Percentiles rank a stretch among this genome's conserved stretches.
Conservation (phyloP, 306 rosid genomes). For the barrel medic (Medicago truncatula) region DNA sequence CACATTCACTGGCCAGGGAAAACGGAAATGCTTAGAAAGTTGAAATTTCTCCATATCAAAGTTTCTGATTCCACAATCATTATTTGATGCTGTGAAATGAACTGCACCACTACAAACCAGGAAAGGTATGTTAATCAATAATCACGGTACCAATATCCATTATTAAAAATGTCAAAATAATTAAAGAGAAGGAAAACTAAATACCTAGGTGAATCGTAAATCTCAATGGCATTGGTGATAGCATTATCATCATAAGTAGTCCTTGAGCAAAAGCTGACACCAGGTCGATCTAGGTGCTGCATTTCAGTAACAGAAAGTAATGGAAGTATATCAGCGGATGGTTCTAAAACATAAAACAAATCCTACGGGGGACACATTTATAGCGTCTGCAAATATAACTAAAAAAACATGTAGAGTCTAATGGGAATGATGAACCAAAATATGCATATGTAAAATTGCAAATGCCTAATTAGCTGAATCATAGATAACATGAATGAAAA, state of each 20-base stretch:
- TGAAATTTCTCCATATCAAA: conserved; percentile 88
- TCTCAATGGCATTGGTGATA: conserved; percentile 82
- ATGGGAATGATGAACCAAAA: neutral
- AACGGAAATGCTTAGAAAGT: conserved; percentile 70
- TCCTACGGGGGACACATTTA: conserved; percentile 12
- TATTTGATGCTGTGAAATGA: conserved; percentile 82
- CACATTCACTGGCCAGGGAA: conserved; percentile 89
- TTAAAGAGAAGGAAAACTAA: conserved; percentile 48
- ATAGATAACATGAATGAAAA: conserved; percentile 14
- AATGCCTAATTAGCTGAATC: conserved; percentile 5
- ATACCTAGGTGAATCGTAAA: conserved; percentile 68
- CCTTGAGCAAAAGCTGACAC: conserved; percentile 82
- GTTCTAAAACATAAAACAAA: conserved; percentile 38
- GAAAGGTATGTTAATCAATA: conserved; percentile 26
- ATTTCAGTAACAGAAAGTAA: conserved; percentile 42
- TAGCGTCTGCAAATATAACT: conserved; percentile 30
- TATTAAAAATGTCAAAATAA: conserved; percentile 51
- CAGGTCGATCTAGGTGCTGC: conserved; percentile 79
- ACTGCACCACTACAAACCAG: conserved; percentile 66
- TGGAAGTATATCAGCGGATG: conserved; percentile 30
- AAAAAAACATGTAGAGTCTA: conserved; percentile 19
- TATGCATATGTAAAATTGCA: neutral
- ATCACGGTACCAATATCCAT: neutral
- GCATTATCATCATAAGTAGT: conserved; percentile 83
- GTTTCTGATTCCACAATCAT: conserved; percentile 77